phyloP scores from a whole-genome alignment of 495 filamentous ascomycete species.

The Hypoxylon crocopeplum region DNA sequence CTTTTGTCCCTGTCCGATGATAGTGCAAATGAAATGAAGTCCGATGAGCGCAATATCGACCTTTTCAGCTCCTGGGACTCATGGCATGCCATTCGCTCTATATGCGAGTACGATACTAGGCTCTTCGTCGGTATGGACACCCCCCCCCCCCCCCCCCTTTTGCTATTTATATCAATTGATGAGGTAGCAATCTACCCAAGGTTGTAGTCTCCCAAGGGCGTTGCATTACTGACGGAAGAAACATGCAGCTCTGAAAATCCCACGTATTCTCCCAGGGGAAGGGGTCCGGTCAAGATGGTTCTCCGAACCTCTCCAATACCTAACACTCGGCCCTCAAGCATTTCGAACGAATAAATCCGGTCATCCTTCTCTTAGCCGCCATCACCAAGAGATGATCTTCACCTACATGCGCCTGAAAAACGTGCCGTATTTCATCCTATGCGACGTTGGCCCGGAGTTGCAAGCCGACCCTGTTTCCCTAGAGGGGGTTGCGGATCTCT shows the following conservation, averaged over 20 bases:
- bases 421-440: conserved; percentile 80
- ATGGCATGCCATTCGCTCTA: conserved; percentile 85
- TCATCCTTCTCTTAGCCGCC: conserved; percentile 80
- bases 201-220: too few relatives aligned
- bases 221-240: conserved; percentile 2
- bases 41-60: conserved; percentile 56
- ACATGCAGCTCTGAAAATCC: conserved; percentile 73
- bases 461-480: conserved; percentile 20
- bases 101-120: conserved; percentile 84
- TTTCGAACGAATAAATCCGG: conserved; percentile 83
- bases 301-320: conserved; percentile 84
- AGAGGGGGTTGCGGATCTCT: conserved; percentile 51
- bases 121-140: conserved; percentile 81
- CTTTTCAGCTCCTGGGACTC: conserved; percentile 86
- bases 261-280: conserved; percentile 75
- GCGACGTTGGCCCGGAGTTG: conserved; percentile 71
- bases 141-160: neutral
- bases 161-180: too few relatives aligned
- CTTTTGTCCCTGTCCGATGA: conserved; percentile 46
- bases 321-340: conserved; percentile 68
- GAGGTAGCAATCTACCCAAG: too few relatives aligned
- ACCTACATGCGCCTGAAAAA: conserved; percentile 83
- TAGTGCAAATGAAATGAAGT: conserved; percentile 21
- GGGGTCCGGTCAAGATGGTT: conserved; percentile 89
- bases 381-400: conserved; percentile 79